Base-by-base conservation (phyloP, 768 basidiomycete genomes). In the Tephrocybe rancida region DNA sequence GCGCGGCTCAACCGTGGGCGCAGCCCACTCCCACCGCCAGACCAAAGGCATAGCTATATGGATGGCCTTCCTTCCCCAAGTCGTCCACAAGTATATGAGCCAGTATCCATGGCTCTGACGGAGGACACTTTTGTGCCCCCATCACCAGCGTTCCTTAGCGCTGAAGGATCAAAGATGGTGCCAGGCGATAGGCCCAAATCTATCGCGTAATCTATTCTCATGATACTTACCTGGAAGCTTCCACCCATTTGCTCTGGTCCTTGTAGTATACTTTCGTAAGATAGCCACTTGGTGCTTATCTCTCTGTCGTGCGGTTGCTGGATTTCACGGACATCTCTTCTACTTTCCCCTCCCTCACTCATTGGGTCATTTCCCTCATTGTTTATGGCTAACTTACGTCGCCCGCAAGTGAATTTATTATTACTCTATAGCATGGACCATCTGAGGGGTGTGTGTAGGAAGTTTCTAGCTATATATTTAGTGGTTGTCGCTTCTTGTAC, bases 51-150 rank as follows among this genome's bases (percentile, higher is more conserved):
- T 53, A 69, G 75, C 61, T 72, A 73, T 55, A 61, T 73, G 21
- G 37, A 48, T 51, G 57, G 50, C 13, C 56, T 54, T 46, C 52
- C 45, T 62, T 50, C 59, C 66, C 43, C 59, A 44, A 47, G 54
- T 46, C 62, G 69, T 19, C 52, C 57, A 1, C 85, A 86, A 58
- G 65, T 70, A n/a, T 91, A 91, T 64, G 74, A 88, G 63, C 88
- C 89, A 2, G 87, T 91, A 48, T 89, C 88, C 21, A 83, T 85
- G 79, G 80, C 80, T 14, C 59, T 81, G 48, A 79, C 79, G n/a
- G 80, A 82, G 44, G 79, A 80, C 59, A 84, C 83, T 2, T 80
- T 79, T 56, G 77, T 72, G 18, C 85, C 85, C 25, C 85, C 86
- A 14, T 76, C 80, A 0, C 84, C 86, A 16, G 76, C 78, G 35